Conservation (phyloP, 495 filamentous ascomycete genomes). For the Paragyromitra xinjiangensis region DNA sequence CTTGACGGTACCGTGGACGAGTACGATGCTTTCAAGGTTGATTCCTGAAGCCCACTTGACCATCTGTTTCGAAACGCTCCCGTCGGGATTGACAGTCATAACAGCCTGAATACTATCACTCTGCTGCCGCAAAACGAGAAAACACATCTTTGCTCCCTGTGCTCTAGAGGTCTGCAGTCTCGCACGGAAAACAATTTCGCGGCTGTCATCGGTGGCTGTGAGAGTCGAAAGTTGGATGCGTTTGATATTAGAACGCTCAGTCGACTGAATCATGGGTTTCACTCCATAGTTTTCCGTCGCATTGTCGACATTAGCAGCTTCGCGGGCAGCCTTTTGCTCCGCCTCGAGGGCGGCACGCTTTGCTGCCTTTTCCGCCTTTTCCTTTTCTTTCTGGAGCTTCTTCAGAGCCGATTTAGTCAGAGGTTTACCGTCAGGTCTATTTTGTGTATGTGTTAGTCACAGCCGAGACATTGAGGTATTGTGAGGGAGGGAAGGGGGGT, state of each 20-base stretch:
- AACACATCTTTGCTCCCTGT: conserved; percentile 90
- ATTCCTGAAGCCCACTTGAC: conserved; percentile 86
- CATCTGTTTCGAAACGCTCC: conserved; percentile 75
- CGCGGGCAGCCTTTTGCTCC: conserved; percentile 54
- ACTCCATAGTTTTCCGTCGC: conserved; percentile 53
- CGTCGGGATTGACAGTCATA: conserved; percentile 67
- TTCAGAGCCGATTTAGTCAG: conserved; percentile 55
- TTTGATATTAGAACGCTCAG: conserved; percentile 48
- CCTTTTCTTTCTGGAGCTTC: conserved; percentile 54
- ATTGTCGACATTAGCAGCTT: conserved; percentile 55
- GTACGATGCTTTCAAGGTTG: conserved; percentile 80
- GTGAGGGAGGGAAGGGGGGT: background rate
- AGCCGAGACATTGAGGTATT: background rate
- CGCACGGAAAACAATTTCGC: conserved; percentile 80
- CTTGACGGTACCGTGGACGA: conserved; percentile 78
- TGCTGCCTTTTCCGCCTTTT: conserved; percentile 54
- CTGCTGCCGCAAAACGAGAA: conserved; percentile 87
- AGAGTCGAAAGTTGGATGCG: conserved; percentile 49
- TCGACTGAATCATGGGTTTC: conserved; percentile 55
- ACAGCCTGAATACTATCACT: conserved; percentile 79
- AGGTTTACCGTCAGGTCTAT: conserved; percentile 53
- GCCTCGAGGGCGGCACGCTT: conserved; percentile 48
- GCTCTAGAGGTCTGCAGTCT: conserved; percentile 86
- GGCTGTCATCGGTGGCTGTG: conserved; percentile 61
- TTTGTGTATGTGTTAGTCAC: conserved; percentile 14